phyloP scores from a whole-genome alignment of 352 stramenopile genomes.

The Elongisporangium undulatum region DNA sequence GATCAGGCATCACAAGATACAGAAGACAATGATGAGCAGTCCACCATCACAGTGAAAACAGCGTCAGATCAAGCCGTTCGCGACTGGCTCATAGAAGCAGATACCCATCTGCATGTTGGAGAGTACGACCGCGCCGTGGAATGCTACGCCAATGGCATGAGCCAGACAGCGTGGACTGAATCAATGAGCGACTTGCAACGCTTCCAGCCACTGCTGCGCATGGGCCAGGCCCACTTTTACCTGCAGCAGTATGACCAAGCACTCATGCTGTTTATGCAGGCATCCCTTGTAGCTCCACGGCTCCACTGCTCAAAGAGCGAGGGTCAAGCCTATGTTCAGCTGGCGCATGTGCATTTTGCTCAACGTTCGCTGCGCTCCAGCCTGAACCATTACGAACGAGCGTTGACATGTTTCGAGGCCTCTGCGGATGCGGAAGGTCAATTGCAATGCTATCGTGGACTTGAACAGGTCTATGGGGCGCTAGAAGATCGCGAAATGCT shows the following conservation, averaged over 20 bases:
- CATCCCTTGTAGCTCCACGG: constrained; percentile 30
- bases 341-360: constrained; percentile 33
- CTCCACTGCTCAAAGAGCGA: constrained; percentile 22
- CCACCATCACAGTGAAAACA: background rate
- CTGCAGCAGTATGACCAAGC: constrained; percentile 55
- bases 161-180: constrained; percentile 31
- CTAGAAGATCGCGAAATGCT: constrained; percentile 54
- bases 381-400: constrained; percentile 52
- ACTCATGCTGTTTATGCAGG: constrained; percentile 37
- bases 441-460: constrained; percentile 46
- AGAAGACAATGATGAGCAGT: background rate
- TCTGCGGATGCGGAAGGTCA: constrained; percentile 37
- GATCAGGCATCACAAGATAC: background rate
- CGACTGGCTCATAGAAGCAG: constrained; percentile 42
- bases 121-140: constrained; percentile 36
- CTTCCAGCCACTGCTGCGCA: constrained; percentile 27
- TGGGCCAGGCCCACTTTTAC: constrained; percentile 26
- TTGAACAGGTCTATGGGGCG: constrained; percentile 39
- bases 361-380: constrained; percentile 37
- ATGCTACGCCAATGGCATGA: constrained; percentile 38
- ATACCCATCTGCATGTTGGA: constrained; percentile 50
- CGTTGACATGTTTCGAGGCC: constrained; percentile 48
- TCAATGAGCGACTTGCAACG: constrained; percentile 25
- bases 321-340: constrained; percentile 21
- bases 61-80: constrained; percentile 32